Evolutionary conservation across 768 basidiomycete genomes (phyloP).

Genomic region (Auricularia auricula-judae): DNA sequence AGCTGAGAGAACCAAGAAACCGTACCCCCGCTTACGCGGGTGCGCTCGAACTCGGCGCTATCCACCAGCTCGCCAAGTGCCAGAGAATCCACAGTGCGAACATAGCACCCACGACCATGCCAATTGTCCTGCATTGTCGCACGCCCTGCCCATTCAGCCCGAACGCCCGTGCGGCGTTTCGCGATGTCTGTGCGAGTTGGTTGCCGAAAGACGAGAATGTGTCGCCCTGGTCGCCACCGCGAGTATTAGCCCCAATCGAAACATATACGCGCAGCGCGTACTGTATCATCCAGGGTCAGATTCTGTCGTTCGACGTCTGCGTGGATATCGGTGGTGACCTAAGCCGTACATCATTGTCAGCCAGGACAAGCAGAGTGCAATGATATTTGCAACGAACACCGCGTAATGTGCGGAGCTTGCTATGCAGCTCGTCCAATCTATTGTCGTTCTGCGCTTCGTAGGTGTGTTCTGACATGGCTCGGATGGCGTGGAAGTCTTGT

Average conservation of each 20-base stretch:
- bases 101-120: conserved; percentile 45
- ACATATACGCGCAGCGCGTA: conserved; percentile 23
- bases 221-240: conserved; percentile 36
- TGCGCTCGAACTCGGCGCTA: not conserved
- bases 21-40: not conserved
- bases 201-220: conserved; percentile 55
- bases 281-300: conserved; percentile 62
- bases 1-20: too few species aligned
- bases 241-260: not conserved
- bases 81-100: conserved; percentile 45
- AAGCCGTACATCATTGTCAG: not conserved
- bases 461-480: conserved; percentile 38
- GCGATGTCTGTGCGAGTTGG: conserved; percentile 54
- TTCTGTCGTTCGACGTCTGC: conserved; percentile 80
- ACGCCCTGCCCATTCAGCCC: conserved; percentile 54
- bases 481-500: too few species aligned
- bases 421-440: conserved; percentile 70
- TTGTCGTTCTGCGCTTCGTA: conserved; percentile 84
- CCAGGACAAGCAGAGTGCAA: not conserved
- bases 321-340: conserved; percentile 86
- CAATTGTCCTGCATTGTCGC: conserved; percentile 58
- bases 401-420: conserved; percentile 71
- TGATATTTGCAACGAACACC: conserved; percentile 37
- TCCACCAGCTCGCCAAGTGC: conserved; percentile 42
- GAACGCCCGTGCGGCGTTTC: conserved; percentile 62